A percentile compares a stretch with the other conserved stretches of the same genome.
Evolutionary conservation across 2,329 filamentous ascomycete genomes (phyloP).

Genomic region (Colletotrichum godetiae): DNA sequence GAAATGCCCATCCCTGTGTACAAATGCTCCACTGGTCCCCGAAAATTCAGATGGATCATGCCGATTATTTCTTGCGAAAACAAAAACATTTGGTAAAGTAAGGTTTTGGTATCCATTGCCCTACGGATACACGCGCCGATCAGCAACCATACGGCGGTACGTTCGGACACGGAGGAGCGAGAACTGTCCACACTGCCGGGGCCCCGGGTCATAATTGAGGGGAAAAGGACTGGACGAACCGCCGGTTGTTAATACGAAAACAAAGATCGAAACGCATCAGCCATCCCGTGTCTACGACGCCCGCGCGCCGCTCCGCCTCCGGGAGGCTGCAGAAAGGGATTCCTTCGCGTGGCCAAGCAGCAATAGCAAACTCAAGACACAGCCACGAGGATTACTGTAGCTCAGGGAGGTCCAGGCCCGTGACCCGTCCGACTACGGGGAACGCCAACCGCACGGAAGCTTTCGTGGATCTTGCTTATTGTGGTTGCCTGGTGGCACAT

Average conservation of each 20-base stretch:
- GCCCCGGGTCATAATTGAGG: too few species aligned
- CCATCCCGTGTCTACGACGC: neutral
- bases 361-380: neutral
- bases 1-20: slow-evolving; percentile 8
- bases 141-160: neutral
- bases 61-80: neutral
- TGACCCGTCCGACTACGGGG: neutral
- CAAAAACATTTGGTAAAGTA: neutral
- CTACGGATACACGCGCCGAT: neutral
- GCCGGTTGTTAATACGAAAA: neutral
- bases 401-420: neutral
- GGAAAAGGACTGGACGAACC: neutral
- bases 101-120: neutral
- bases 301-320: neutral
- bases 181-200: neutral
- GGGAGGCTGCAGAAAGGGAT: neutral
- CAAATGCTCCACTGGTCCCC: slow-evolving; percentile 16
- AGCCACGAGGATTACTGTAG: neutral
- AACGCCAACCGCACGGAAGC: neutral
- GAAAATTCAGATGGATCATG: neutral
- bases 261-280: neutral
- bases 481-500: slow-evolving; percentile 16
- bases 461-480: neutral
- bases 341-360: neutral
- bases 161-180: neutral